Base-by-base conservation (phyloP, 129 eudicot genomes). In the Apium graveolens region DNA sequence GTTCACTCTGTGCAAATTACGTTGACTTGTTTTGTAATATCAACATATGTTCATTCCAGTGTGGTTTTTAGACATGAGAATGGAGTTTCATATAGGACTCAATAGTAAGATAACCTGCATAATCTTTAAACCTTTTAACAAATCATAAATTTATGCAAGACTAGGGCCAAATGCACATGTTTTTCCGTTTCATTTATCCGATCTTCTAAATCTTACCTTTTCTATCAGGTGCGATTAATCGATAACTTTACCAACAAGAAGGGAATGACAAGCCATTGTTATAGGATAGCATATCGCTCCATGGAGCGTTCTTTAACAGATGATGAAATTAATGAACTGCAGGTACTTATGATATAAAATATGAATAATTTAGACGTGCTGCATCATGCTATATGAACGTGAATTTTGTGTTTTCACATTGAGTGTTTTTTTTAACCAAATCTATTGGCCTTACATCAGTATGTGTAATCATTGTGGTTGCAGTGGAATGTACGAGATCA, bases 241-340 rank as follows among this genome's bases (percentile, higher is more conserved):
- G 98, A 91, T 74, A 86, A 89, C 84, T 93, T 93, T 83, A 89
- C 97, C 41, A 93, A 93, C 86, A 93, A 91, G 89, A 93, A 91
- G 81, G 98, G 93, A 84, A 91, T 89, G 98, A 94, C 96, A 18
- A 91, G 98, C 78, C 97, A 94, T 43, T 94, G 98, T 53, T 94
- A 94, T 57, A 82, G 97, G 84, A 91, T 94, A 78, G 86, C 93
- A 46, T 93, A 85, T 79, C 89, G 98, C 69, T 93, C 98, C 74
- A 91, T 93, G 97, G 97, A 91, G 82, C 96, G 97, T 18, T 89
- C 96, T 74, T 89, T 93, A 57, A 91, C 97, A 73, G 90, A 93
- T 27, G 98, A 89, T 78, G 98, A 91, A 82, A 91, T 93, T 38
- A 94, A 94, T 45, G 89, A 89, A 53, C 78, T 94, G 74, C 98